Evolutionary conservation across 768 basidiomycete genomes (phyloP).

Genomic region (Trametes maxima): DNA sequence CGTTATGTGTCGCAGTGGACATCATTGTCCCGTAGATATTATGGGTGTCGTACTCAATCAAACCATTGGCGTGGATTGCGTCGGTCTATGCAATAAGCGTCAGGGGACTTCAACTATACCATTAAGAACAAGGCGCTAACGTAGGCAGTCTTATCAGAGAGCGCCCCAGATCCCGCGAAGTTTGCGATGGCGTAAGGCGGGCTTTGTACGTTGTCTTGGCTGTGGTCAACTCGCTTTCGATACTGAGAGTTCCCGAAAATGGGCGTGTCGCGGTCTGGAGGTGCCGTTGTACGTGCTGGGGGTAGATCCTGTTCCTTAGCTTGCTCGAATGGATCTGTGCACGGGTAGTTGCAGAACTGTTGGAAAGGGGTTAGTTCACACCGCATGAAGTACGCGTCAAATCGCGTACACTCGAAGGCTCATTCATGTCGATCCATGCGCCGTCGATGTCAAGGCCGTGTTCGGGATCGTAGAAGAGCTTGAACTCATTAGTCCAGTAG

Average conservation of each 20-base stretch:
- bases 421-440: constrained; percentile 79
- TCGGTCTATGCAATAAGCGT: constrained; percentile 26
- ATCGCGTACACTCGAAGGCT: constrained; percentile 59
- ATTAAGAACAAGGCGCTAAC: constrained; percentile 37
- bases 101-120: background rate
- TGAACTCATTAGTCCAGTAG: constrained; percentile 66
- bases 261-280: constrained; percentile 55
- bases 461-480: constrained; percentile 53
- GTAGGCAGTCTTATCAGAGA: constrained; percentile 57
- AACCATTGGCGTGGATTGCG: constrained; percentile 56
- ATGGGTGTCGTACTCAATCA: constrained; percentile 63
- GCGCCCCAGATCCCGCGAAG: constrained; percentile 44
- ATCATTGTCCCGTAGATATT: constrained; percentile 76
- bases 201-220: constrained; percentile 42
- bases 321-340: constrained; percentile 60
- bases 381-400: background rate
- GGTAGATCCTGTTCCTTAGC: constrained; percentile 55
- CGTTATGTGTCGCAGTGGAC: constrained; percentile 61
- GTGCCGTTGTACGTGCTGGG: constrained; percentile 49
- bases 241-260: constrained; percentile 46
- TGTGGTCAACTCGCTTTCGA: constrained; percentile 34
- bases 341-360: constrained; percentile 67
- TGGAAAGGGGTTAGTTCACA: background rate
- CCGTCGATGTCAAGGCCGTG: constrained; percentile 68
- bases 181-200: constrained; percentile 67